Conservation (phyloP, 2,329 filamentous ascomycete genomes). For the Penicillium sp. region DNA sequence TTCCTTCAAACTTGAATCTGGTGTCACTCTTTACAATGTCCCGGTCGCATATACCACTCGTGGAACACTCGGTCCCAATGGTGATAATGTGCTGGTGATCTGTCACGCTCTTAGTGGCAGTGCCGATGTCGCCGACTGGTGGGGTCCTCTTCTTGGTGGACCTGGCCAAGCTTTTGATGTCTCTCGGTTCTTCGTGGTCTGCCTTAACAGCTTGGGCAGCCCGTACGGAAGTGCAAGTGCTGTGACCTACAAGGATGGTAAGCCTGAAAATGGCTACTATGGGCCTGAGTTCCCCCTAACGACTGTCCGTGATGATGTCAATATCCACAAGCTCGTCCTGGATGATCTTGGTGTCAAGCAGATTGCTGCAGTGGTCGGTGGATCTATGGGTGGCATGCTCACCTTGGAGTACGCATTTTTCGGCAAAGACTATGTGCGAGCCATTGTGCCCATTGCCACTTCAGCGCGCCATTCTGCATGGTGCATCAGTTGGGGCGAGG, state of each 20-base stretch:
- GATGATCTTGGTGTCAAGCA: conserved; percentile 55
- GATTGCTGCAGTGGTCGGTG: conserved; percentile 55
- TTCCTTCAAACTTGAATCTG: conserved; percentile 88
- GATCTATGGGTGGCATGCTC: conserved; percentile 60
- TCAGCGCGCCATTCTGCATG: conserved; percentile 57
- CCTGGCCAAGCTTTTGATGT: conserved; percentile 55
- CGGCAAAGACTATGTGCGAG: conserved; percentile 61
- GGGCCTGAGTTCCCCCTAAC: conserved; percentile 95
- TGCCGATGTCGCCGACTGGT: conserved; percentile 57
- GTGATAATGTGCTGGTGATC: conserved; percentile 65
- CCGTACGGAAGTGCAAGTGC: conserved; percentile 56
- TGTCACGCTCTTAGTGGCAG: conserved; percentile 55
- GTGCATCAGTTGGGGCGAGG: conserved; percentile 60
- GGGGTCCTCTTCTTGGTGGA: conserved; percentile 54
- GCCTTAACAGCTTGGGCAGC: conserved; percentile 55
- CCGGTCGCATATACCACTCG: conserved; percentile 64
- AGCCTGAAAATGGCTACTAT: conserved; percentile 71
- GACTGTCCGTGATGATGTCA: conserved; percentile 92
- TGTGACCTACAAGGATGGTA: conserved; percentile 77
- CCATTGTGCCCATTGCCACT: conserved; percentile 56
- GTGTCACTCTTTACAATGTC: conserved; percentile 74
- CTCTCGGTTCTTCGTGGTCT: conserved; percentile 54
- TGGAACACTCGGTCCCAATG: conserved; percentile 54
- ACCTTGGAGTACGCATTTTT: conserved; percentile 64
- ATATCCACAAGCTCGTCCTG: conserved; percentile 57